Evolutionary conservation across 2,329 filamentous ascomycete species (phyloP), one percentile per base, ranked within the genome.

Genomic region (Capronia coronata): DNA sequence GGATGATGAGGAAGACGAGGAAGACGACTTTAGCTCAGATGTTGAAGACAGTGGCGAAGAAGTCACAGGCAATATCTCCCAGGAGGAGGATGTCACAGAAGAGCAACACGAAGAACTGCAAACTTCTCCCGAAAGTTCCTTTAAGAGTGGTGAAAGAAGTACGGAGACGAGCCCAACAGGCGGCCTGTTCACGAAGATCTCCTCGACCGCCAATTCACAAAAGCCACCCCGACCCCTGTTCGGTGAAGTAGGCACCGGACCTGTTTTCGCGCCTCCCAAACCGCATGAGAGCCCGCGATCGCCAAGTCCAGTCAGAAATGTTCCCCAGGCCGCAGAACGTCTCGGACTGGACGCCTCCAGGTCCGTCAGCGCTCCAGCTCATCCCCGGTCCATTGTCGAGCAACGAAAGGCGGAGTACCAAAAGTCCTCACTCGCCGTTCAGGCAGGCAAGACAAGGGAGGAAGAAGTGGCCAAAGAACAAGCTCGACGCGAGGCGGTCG

Each of bases 31-130:
- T 30, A 66, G 65, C 38, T 68, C 69, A 3, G 70, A 71, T 25
- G 73, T 73, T 55, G 67, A 67, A 47, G 71, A 70, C 41, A 73
- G 70, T 47, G 71, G 68, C 8, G 68, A 73, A 47, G 72, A 74
- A 29, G 63, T 72, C n/a, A 68, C 68, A 1, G 65, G 69, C 34
- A 69, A 72, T 21, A 51, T 66, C 38, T 64, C 62, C 43, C 51
- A 54, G n/a, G 62, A 62, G 25, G 53, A 52, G n/a, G 45, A 56
- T 8, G 40, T 39, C 21, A 48, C 52, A 11, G 51, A 51, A 6
- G 59, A 62, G 35, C 57, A 56, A 18, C 56, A 62, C 3, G 61
- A 64, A 30, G 69, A 65, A 40, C 60, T 68, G 1, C 68, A 69
- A 48, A 65, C 64, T 8, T 71, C 70, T 0, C 67, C 67, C 0